Conservation (phyloP, 371 early-diverging fungal species). For the Mortierella sp. region DNA sequence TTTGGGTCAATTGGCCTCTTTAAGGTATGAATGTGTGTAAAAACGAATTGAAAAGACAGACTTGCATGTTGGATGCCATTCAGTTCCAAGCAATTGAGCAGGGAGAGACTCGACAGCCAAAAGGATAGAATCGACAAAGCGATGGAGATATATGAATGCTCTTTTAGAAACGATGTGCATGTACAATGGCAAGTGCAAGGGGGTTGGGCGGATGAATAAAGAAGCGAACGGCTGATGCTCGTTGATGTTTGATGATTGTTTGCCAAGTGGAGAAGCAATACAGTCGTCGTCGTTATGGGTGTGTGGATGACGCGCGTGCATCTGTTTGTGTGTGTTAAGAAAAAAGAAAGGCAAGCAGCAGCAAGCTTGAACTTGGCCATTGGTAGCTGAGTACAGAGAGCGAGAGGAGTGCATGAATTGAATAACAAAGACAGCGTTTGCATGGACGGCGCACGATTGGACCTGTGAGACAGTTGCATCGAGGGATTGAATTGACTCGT, state of each 20-base stretch:
- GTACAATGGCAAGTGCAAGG: not conserved
- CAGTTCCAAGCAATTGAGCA: not conserved
- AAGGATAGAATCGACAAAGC: too few species aligned
- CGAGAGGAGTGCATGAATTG: not conserved
- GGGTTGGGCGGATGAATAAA: not conserved
- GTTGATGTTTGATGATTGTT: not conserved
- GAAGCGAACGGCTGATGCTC: not conserved
- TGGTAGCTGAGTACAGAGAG: not conserved
- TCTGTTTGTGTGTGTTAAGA: not conserved
- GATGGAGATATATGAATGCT: not conserved
- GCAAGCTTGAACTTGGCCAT: not conserved
- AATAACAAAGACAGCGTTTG: not conserved
- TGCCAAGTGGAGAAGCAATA: conserved; percentile 1
- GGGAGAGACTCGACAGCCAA: too few species aligned
- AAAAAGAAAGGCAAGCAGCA: not conserved
- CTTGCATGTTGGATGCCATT: too few species aligned
- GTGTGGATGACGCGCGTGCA: not conserved
- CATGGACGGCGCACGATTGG: conserved; percentile 13
- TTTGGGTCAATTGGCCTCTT: not conserved
- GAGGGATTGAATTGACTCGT: too few species aligned
- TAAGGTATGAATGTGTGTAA: not conserved
- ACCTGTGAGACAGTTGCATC: not conserved
- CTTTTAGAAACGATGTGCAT: not conserved
- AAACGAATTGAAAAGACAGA: not conserved
- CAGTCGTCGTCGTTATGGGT: not conserved